Conservation (phyloP, 768 basidiomycete genomes). For the Naematelia aurantialba region DNA sequence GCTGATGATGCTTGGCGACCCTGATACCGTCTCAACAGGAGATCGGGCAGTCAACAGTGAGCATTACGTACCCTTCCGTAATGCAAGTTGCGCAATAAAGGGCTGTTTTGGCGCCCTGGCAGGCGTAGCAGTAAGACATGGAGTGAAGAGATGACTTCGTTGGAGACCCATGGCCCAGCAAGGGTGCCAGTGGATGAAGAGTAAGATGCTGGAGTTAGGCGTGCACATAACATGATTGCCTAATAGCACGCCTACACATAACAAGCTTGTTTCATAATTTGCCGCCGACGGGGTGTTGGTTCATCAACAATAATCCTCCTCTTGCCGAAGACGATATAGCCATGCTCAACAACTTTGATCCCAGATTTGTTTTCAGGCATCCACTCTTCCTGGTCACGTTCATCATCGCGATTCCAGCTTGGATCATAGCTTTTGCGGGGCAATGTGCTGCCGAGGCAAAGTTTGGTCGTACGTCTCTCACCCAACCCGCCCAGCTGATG, state of each 20-base stretch:
- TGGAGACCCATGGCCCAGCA: too few relatives aligned
- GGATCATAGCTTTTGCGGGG: slow-evolving; percentile 40
- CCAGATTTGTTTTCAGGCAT: slow-evolving; percentile 66
- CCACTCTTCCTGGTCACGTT: slow-evolving; percentile 87
- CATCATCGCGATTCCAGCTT: slow-evolving; percentile 70
- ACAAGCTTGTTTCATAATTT: background rate
- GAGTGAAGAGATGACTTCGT: background rate
- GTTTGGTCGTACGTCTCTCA: slow-evolving; percentile 29
- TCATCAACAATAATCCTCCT: background rate
- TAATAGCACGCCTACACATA: too few relatives aligned
- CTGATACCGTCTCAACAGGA: background rate
- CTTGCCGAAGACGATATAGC: too few relatives aligned
- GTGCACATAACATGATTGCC: too few relatives aligned
- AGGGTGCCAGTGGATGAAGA: too few relatives aligned
- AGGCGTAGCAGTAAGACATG: slow-evolving; percentile 1
- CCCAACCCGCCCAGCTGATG: background rate
- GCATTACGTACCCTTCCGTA: slow-evolving; percentile 6
- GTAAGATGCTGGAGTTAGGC: too few relatives aligned
- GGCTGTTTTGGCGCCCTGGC: background rate
- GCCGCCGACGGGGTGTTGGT: background rate
- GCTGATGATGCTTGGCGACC: background rate
- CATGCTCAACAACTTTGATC: slow-evolving; percentile 18
- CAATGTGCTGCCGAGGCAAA: slow-evolving; percentile 57
- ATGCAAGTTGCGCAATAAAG: slow-evolving; percentile 4
- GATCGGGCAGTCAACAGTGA: background rate